Conservation (phyloP, 805 yeast species). For the Kodamaea laetipori region DNA sequence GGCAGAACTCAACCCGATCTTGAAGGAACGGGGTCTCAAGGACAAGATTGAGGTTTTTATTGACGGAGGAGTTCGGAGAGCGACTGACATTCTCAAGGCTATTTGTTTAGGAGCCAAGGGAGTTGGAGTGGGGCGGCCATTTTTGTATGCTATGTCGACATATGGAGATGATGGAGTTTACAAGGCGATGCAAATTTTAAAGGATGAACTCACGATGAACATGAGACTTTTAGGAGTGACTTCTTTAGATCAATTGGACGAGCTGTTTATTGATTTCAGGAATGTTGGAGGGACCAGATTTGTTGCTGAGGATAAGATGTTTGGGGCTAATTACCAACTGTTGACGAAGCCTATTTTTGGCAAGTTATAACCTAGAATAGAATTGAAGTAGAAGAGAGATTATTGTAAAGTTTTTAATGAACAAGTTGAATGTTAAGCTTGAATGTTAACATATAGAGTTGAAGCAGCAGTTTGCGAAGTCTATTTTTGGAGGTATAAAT, state of each 20-base stretch:
- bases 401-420: too few relatives aligned
- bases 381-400: too few relatives aligned
- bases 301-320: slow-evolving; percentile 59
- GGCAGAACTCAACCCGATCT: slow-evolving; percentile 51
- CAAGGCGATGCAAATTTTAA: slow-evolving; percentile 61
- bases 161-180: slow-evolving; percentile 77
- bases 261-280: slow-evolving; percentile 32
- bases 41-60: slow-evolving; percentile 62
- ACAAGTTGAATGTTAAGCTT: too few relatives aligned
- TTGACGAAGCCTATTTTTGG: slow-evolving; percentile 53
- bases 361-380: slow-evolving; percentile 5
- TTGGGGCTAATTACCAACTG: slow-evolving; percentile 56
- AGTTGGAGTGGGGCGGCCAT: slow-evolving; percentile 75
- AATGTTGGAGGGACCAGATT: slow-evolving; percentile 25
- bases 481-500: too few relatives aligned
- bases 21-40: slow-evolving; percentile 42
- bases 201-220: slow-evolving; percentile 61
- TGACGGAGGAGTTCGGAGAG: slow-evolving; percentile 80
- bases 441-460: too few relatives aligned
- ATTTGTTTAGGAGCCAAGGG: slow-evolving; percentile 76
- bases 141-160: slow-evolving; percentile 74
- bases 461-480: too few relatives aligned
- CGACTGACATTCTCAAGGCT: slow-evolving; percentile 76
- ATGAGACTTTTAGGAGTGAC: slow-evolving; percentile 69
- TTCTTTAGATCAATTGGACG: slow-evolving; percentile 37